Evolutionary conservation across 1,284 basidiomycete species (phyloP).

Genomic region (Volvariella volvacea): DNA sequence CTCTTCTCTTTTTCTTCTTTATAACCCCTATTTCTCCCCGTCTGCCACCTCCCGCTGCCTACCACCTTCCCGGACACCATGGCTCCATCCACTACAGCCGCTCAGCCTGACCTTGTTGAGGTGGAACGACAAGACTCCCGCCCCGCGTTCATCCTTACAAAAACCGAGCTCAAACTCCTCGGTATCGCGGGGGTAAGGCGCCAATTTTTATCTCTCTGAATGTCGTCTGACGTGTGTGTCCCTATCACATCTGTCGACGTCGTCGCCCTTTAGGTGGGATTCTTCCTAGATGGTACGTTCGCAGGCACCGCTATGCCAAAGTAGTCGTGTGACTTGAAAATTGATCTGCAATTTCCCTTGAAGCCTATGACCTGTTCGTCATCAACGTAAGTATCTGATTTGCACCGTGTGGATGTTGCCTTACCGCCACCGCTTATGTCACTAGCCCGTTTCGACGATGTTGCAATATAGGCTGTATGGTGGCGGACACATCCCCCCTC

Average conservation of each 20-base stretch:
- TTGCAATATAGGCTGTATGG: slow-evolving; percentile 66
- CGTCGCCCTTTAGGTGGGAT: slow-evolving; percentile 41
- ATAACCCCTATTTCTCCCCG: no score
- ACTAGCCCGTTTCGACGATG: slow-evolving; percentile 70
- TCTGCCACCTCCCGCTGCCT: no score
- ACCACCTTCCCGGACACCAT: neutral
- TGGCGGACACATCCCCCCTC: slow-evolving; percentile 43
- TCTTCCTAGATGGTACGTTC: slow-evolving; percentile 61
- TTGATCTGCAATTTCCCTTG: neutral
- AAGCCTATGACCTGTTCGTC: slow-evolving; percentile 73
- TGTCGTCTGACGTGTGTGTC: neutral
- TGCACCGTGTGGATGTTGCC: neutral
- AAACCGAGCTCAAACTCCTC: slow-evolving; percentile 48
- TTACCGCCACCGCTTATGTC: neutral
- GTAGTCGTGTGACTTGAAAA: no score
- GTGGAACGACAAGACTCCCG: slow-evolving; percentile 35
- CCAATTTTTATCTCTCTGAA: neutral
- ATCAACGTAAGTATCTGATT: slow-evolving; percentile 49
- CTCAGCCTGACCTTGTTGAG: slow-evolving; percentile 31
- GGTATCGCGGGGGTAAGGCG: slow-evolving; percentile 51
- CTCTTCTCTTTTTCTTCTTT: no score
- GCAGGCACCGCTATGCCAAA: neutral
- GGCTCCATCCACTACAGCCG: neutral
- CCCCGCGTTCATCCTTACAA: slow-evolving; percentile 40
- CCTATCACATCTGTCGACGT: no score